Percentiles rank a stretch among this genome's conserved stretches.
Conservation (phyloP, 495 filamentous ascomycete species). For the Hyphodiscus hymeniophilus region DNA sequence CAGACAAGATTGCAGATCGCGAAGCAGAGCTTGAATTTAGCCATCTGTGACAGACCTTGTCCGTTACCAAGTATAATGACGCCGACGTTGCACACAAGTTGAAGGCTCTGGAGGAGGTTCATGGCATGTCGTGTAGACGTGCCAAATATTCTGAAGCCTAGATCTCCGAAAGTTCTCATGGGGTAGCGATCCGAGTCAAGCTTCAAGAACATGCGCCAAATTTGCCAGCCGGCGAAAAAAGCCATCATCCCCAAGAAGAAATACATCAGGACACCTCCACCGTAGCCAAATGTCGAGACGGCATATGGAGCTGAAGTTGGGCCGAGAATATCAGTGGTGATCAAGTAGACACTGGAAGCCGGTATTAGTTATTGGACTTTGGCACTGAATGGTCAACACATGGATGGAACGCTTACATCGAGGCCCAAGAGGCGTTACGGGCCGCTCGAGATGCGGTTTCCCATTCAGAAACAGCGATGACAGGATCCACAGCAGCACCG, state of each 20-base stretch:
- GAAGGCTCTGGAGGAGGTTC: slow-evolving; percentile 42
- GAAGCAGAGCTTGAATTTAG: slow-evolving; percentile 40
- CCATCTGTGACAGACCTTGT: slow-evolving; percentile 44
- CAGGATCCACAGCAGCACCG: neutral
- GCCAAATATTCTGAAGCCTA: slow-evolving; percentile 47
- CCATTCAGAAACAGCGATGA: neutral
- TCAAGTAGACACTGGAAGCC: neutral
- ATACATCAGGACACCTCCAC: neutral
- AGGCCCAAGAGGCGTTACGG: neutral
- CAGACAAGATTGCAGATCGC: slow-evolving; percentile 26
- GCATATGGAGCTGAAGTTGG: neutral
- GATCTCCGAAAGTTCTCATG: slow-evolving; percentile 39
- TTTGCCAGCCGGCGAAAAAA: neutral
- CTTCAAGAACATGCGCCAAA: slow-evolving; percentile 48
- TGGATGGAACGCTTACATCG: too few species aligned
- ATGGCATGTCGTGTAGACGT: slow-evolving; percentile 37
- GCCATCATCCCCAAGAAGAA: neutral
- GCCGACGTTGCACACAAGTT: slow-evolving; percentile 40
- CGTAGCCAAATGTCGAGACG: neutral
- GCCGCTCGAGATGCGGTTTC: slow-evolving; percentile 2
- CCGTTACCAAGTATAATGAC: slow-evolving; percentile 45
- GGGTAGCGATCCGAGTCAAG: slow-evolving; percentile 35
- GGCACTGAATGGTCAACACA: too few species aligned
- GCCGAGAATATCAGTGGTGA: slow-evolving; percentile 1
- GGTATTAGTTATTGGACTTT: neutral